Evolutionary conservation across 2,329 filamentous ascomycete genomes (phyloP), one percentile per base, ranked within the genome.

Genomic region (Esteya vermicola): DNA sequence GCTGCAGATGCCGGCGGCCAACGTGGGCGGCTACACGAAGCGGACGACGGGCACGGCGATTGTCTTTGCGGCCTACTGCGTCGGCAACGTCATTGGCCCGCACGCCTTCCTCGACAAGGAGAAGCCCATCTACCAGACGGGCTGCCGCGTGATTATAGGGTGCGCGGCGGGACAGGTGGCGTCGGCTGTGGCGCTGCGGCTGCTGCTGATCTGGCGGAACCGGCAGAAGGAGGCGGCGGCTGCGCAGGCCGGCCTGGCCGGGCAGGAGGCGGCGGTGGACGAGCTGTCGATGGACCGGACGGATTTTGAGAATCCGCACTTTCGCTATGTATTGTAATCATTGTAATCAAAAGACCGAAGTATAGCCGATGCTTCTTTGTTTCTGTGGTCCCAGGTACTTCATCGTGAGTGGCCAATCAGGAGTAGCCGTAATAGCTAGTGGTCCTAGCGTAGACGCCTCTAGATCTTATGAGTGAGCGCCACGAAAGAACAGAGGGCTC

Each of bases 21-120:
- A 41, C 22, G 12, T 41, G 6, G 39, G 33, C 21, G 39, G 39
- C 28, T 41, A 41, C 34, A 41, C 39, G 3, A 41, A 41, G 33
- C 39, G 39, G 8, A 27, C 26, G 9, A 41, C 39, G 6, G 33
- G 26, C 33, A 36, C 39, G n/a, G 39, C 33, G 22, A 26, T 36
- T 16, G 39, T 41, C 21, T 41, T 41, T 32, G 14, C 31, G 4
- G 39, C 39, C 27, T 40, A 40, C 21, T 40, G 39, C n/a, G 26
- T 22, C 20, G 39, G 39, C 27, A 36, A 36, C 22, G 14, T 41
- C 18, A 41, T 41, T 22, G 39, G 39, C 19, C 39, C 39, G 6
- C 39, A 41, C 14, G 39, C 39, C 13, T 41, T 41, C 22, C 28
- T 36, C 12, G 26, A 12, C 27, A 9, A 9, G 2, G 39, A 41